Evolutionary conservation across 192 early-diverging fungal species (phyloP), one percentile per base, ranked within the genome.

Genomic region (Pilobolus umbonatus): DNA sequence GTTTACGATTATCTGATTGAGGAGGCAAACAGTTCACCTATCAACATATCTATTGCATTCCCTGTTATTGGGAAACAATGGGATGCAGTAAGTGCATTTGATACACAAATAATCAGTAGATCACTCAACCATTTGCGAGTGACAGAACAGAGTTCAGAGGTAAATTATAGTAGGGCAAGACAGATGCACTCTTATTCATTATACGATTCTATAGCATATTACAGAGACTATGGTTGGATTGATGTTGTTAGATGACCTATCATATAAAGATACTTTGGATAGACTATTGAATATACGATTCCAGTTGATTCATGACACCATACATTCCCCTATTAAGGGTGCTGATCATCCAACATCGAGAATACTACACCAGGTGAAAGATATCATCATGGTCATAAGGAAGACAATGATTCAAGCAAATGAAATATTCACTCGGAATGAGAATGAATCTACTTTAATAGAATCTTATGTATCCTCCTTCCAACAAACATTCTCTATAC

Each of bases 31-130:
- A 74, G 72, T 24, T 56, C 65, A 0, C n/a, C 47, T 17, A 45
- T 73, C 2, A 35, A 71, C 25, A 49, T 76, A 12, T 25, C 89
- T 81, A 59, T 60, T 24, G 80, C 83, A n/a, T 93, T 92, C 64
- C 90, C 90, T 0, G 83, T 93, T 1, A 81, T 91, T 25, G 84
- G 85, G 46, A 77, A 87, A 5, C 91, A 92, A 65, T 93, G 91
- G 91, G 86, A 92, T 61, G 84, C 88, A 2, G 80, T 93, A 10
- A 80, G 77, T 32, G 83, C 82, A 39, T 88, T 92, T 53, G 79
- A 76, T n/a, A 39, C 73, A 1, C 88, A 93, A 57, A 92, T 93
- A 38, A 62, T 91, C 25, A 77, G 90, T 54, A 83, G 82, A 65
- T 75, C 85, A 19, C 76, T 66, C 3, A 46, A 53, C 9, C 71